phyloP scores from a whole-genome alignment of 805 yeast species.

The Cyberlindnera xylosilytica region DNA sequence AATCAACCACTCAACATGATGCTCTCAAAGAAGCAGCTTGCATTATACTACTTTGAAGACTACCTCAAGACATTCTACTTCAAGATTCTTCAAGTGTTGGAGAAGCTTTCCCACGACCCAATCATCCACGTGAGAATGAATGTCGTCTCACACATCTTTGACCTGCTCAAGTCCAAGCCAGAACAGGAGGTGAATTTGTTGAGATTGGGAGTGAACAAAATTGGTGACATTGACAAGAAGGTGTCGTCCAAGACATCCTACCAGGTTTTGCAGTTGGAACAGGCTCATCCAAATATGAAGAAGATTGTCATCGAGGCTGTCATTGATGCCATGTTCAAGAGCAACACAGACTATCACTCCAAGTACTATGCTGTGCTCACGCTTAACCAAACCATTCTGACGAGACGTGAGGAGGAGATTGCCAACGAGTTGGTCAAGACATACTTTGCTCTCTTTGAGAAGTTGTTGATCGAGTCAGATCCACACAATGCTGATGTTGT shows the following conservation, averaged over 20 bases:
- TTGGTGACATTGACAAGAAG: constrained; percentile 90
- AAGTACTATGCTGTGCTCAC: constrained; percentile 86
- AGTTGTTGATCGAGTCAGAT: constrained; percentile 69
- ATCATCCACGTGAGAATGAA: constrained; percentile 83
- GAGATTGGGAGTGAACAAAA: constrained; percentile 85
- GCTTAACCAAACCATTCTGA: constrained; percentile 87
- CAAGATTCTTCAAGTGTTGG: constrained; percentile 71
- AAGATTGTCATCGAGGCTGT: constrained; percentile 73
- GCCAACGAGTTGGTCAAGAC: constrained; percentile 83
- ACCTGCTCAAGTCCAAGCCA: constrained; percentile 78
- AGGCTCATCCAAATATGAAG: constrained; percentile 96
- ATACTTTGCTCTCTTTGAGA: constrained; percentile 84
- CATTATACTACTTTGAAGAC: constrained; percentile 85
- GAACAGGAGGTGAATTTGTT: constrained; percentile 94
- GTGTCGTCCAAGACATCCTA: constrained; percentile 88
- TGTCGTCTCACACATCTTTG: constrained; percentile 73
- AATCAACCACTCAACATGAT: constrained; percentile 55
- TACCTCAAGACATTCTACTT: constrained; percentile 76
- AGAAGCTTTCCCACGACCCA: constrained; percentile 83
- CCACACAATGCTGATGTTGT: constrained; percentile 37
- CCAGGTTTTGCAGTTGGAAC: constrained; percentile 74
- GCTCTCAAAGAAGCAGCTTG: constrained; percentile 53
- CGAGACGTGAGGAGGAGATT: constrained; percentile 69
- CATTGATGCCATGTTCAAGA: constrained; percentile 73
- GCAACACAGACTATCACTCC: constrained; percentile 78